Conservation (phyloP, 2,329 filamentous ascomycete species). For the Botrytis porri region DNA sequence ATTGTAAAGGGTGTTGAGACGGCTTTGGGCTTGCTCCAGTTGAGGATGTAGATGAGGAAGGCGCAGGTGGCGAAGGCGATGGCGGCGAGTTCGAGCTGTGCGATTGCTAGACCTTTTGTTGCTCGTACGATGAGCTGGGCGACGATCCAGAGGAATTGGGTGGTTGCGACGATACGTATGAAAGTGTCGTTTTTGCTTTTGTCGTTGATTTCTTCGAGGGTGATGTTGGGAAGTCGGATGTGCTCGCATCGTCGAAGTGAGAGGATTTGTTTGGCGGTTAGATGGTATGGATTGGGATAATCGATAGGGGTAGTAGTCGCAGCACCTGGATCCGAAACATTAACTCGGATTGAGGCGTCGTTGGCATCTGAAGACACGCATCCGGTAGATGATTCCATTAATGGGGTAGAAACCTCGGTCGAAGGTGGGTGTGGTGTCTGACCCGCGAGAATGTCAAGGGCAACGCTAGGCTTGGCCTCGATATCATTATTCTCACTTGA, state of each 20-base stretch:
- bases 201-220: conserved; percentile 46
- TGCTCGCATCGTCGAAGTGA: conserved; percentile 13
- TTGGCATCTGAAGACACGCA: not conserved
- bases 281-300: conserved; percentile 10
- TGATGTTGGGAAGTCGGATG: conserved; percentile 38
- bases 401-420: not conserved
- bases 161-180: conserved; percentile 12
- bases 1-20: not conserved
- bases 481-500: not conserved
- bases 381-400: not conserved
- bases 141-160: conserved; percentile 23
- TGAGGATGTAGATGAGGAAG: conserved; percentile 18
- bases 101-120: not conserved
- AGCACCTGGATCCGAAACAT: not conserved
- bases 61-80: conserved; percentile 21
- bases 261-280: conserved; percentile 6
- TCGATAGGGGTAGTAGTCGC: not conserved
- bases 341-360: not conserved
- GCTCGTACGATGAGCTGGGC: not conserved
- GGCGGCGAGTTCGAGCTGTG: conserved; percentile 13
- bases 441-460: not conserved
- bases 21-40: conserved; percentile 14
- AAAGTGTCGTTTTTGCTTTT: conserved; percentile 42
- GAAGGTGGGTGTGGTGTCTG: not conserved
- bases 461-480: conserved; percentile 1